A percentile compares a stretch with the other conserved stretches of the same genome.
Evolutionary conservation across 192 early-diverging fungal genomes (phyloP).

Genomic region (Linnemannia zychae): DNA sequence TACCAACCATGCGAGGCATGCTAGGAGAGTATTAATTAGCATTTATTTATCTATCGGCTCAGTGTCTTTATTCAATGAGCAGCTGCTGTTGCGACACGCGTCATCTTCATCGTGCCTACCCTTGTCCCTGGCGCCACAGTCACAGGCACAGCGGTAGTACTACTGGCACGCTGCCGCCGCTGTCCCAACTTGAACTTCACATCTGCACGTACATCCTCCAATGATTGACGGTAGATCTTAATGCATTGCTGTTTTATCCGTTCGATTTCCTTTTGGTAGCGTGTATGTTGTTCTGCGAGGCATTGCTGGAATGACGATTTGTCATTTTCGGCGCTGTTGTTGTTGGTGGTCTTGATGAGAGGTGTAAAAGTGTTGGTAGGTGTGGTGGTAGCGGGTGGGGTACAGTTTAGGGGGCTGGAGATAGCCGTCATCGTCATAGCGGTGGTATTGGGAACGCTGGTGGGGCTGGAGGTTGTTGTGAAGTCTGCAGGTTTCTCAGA

Average conservation of each 20-base stretch:
- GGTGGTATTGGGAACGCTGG: neutral
- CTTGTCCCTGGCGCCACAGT: neutral
- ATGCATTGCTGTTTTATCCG: slow-evolving; percentile 28
- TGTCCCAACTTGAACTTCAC: slow-evolving; percentile 14
- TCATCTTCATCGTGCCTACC: too few species aligned
- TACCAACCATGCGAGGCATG: neutral
- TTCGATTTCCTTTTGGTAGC: slow-evolving; percentile 24
- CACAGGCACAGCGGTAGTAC: neutral
- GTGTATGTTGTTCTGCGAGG: slow-evolving; percentile 1
- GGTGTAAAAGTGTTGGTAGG: neutral
- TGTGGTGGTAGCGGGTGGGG: neutral
- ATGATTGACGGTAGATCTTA: slow-evolving; percentile 18
- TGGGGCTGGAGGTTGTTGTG: neutral
- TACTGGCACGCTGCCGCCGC: neutral
- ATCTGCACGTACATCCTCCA: slow-evolving; percentile 23
- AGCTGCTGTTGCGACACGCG: neutral
- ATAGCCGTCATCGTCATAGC: too few species aligned
- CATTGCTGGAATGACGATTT: neutral
- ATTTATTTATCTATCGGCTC: neutral
- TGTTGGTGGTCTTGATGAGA: neutral
- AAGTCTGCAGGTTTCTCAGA: neutral
- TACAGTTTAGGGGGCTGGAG: neutral
- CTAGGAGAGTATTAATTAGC: neutral
- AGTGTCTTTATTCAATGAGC: neutral
- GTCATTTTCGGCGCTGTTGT: neutral